Evolutionary conservation across 1,139 yeast genomes (phyloP).

Genomic region (Lodderomyces jiufengensis): DNA sequence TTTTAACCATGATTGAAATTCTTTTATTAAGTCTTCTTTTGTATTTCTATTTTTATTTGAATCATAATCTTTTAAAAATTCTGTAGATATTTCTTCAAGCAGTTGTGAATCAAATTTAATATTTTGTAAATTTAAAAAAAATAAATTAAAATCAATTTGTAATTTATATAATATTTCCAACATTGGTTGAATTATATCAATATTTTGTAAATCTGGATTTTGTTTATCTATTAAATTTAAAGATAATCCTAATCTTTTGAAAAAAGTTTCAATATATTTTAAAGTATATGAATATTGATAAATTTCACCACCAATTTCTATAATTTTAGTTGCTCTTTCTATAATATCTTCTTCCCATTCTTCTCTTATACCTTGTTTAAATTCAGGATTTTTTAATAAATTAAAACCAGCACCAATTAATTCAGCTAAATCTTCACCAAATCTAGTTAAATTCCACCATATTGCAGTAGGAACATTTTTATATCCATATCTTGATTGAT

Average conservation of each 20-base stretch:
- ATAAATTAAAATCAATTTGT: constrained; percentile 74
- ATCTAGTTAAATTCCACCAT: constrained; percentile 89
- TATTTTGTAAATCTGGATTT: constrained; percentile 35
- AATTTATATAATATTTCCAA: constrained; percentile 59
- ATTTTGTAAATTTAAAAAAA: constrained; percentile 63
- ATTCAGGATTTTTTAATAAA: constrained; percentile 39
- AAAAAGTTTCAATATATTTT: constrained; percentile 58
- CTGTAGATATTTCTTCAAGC: constrained; percentile 23
- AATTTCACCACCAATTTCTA: constrained; percentile 61
- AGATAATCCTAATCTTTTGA: constrained; percentile 64
- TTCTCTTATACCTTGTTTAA: constrained; percentile 34
- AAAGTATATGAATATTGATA: constrained; percentile 62
- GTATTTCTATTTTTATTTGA: constrained; percentile 23
- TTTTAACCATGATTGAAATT: constrained; percentile 38
- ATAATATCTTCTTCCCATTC: constrained; percentile 53
- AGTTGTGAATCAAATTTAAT: constrained; percentile 20
- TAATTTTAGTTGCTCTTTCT: constrained; percentile 60
- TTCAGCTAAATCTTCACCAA: constrained; percentile 83
- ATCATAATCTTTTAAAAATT: constrained; percentile 19
- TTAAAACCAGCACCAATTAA: constrained; percentile 67
- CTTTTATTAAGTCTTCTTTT: constrained; percentile 29
- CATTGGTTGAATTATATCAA: constrained; percentile 56
- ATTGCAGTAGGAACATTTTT: constrained; percentile 79
- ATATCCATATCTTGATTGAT: constrained; percentile 66
- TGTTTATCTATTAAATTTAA: constrained; percentile 33